These are phyloP conservation scores for Zasmidium angulare DNA, from an alignment of 2,329 filamentous ascomycete genomes.

Conservation along the genomic window DNA sequence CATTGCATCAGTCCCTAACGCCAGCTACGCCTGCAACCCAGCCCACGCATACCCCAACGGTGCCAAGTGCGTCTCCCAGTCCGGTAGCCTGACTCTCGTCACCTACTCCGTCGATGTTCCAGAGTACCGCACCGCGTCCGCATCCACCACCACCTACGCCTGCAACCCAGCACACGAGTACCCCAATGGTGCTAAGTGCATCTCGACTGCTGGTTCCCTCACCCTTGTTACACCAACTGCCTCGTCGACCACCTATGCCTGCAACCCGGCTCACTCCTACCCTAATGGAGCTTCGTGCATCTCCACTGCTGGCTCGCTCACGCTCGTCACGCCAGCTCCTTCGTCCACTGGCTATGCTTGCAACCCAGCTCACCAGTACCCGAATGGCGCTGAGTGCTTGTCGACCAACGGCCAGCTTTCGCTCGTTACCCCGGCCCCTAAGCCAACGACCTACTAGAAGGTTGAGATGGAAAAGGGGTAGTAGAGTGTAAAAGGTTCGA, in stretches of 20 bases:
- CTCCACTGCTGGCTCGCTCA: slow-evolving; percentile 17
- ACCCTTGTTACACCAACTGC: slow-evolving; percentile 16
- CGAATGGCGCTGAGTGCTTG: slow-evolving; percentile 14
- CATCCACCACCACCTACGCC: background rate
- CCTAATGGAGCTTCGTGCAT: slow-evolving; percentile 16
- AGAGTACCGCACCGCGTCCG: background rate
- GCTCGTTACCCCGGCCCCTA: slow-evolving; percentile 11
- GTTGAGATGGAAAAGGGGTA: too few species aligned
- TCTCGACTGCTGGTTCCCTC: slow-evolving; percentile 19
- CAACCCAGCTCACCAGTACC: slow-evolving; percentile 21
- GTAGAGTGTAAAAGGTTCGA: too few species aligned
- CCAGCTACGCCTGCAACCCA: slow-evolving; percentile 14
- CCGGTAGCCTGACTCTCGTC: slow-evolving; percentile 23
- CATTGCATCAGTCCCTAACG: background rate
- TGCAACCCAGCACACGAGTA: slow-evolving; percentile 21
- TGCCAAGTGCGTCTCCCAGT: slow-evolving; percentile 17
- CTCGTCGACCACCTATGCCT: background rate
- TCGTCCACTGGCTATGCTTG: background rate
- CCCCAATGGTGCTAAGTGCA: slow-evolving; percentile 17
- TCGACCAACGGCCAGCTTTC: slow-evolving; percentile 18
- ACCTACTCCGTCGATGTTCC: background rate
- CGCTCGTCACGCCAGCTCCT: slow-evolving; percentile 12
- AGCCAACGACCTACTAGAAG: slow-evolving; percentile 1
- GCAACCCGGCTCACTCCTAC: slow-evolving; percentile 21
- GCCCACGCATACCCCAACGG: slow-evolving; percentile 23